A percentile compares a stretch with the other conserved stretches of the same genome.
Conservation (phyloP, 2,329 filamentous ascomycete species). For the Colletotrichum tabaci region DNA sequence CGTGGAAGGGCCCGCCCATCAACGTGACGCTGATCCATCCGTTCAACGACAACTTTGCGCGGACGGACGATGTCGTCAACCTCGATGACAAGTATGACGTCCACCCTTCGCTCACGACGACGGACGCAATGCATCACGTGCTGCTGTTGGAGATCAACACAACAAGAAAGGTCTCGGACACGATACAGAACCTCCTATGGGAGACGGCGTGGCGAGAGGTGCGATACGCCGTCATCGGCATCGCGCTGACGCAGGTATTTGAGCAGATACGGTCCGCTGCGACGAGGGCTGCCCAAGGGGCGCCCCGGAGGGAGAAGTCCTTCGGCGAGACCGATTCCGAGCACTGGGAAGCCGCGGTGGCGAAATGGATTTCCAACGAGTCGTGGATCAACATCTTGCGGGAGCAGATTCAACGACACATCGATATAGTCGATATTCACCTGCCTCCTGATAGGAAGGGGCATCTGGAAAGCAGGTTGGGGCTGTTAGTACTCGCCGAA, state of each 20-base stretch:
- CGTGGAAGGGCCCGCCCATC: conserved; percentile 47
- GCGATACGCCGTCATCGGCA: conserved; percentile 47
- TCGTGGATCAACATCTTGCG: conserved; percentile 44
- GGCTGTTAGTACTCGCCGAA: conserved; percentile 39
- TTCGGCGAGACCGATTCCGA: conserved; percentile 7
- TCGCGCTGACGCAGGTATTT: conserved; percentile 42
- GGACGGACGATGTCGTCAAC: conserved; percentile 44
- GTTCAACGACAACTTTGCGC: conserved; percentile 45
- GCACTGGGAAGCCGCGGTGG: conserved; percentile 42
- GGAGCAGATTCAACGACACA: conserved; percentile 48
- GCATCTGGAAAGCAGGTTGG: conserved; percentile 35
- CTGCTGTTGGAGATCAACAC: conserved; percentile 46
- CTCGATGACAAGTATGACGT: conserved; percentile 50
- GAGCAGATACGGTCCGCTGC: conserved; percentile 41
- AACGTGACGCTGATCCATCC: conserved; percentile 48
- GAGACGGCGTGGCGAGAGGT: conserved; percentile 49
- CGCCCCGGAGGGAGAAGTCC: background rate
- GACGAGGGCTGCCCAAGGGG: background rate
- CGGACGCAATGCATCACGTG: conserved; percentile 49
- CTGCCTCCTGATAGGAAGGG: conserved; percentile 42
- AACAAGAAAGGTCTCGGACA: conserved; percentile 43
- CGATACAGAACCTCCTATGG: conserved; percentile 47
- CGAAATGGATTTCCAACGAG: conserved; percentile 44
- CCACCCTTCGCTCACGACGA: conserved; percentile 48
- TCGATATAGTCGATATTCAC: conserved; percentile 46